phyloP scores from a whole-genome alignment of 1,284 basidiomycete genomes.

The Cutaneotrichosporon spelunceum region DNA sequence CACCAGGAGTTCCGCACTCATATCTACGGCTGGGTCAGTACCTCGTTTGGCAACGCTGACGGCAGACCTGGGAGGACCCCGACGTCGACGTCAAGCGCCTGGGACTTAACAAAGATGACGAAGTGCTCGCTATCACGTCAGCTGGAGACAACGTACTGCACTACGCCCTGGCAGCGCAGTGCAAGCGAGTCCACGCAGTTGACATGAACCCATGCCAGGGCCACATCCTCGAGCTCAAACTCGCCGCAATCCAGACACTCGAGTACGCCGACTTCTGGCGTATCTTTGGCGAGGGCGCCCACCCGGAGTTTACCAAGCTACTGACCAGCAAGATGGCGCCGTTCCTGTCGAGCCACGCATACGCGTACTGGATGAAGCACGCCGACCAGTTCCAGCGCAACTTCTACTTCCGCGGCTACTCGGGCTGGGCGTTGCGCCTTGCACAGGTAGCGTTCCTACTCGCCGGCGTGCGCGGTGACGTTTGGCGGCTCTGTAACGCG shows the following conservation, averaged over 20 bases:
- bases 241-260: conserved; percentile 64
- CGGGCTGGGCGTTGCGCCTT: conserved; percentile 66
- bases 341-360: conserved; percentile 61
- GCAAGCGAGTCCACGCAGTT: conserved; percentile 68
- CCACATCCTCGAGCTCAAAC: conserved; percentile 74
- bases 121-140: conserved; percentile 71
- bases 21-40: conserved; percentile 59
- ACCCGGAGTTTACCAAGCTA: conserved; percentile 62
- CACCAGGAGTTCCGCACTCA: conserved; percentile 74
- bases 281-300: conserved; percentile 68
- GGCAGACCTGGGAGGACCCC: conserved; percentile 74
- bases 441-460: conserved; percentile 63
- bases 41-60: conserved; percentile 23
- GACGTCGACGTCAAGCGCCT: conserved; percentile 70
- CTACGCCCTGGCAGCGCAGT: conserved; percentile 67
- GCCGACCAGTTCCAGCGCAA: conserved; percentile 61
- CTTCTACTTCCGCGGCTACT: conserved; percentile 74
- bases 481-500: conserved; percentile 60
- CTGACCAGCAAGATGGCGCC: conserved; percentile 68
- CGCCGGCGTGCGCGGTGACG: conserved; percentile 61
- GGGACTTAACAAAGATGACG: conserved; percentile 62
- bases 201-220: conserved; percentile 63
- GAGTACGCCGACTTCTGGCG: conserved; percentile 67
- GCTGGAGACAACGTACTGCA: conserved; percentile 80
- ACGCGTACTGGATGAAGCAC: conserved; percentile 66